These are phyloP conservation scores for Ascocoryne sarcoides DNA, from an alignment of 2,329 filamentous ascomycete genomes.

Conservation along the genomic window DNA sequence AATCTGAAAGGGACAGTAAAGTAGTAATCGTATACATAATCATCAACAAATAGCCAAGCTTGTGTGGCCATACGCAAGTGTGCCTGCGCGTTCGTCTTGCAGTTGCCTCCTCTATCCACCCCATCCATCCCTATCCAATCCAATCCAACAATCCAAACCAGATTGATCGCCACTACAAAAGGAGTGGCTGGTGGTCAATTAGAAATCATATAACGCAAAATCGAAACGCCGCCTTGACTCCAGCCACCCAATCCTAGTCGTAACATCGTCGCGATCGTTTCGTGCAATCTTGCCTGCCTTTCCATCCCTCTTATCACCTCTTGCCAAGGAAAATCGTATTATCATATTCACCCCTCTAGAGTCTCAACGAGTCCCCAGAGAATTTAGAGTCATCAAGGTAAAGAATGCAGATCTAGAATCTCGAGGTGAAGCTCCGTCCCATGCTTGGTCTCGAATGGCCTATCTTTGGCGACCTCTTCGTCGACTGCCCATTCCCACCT, in stretches of 20 bases:
- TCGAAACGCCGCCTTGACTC: neutral
- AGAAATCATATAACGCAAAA: neutral
- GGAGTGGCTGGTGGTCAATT: neutral
- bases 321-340: neutral
- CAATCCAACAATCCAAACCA: neutral
- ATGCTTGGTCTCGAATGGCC: slow-evolving; percentile 23
- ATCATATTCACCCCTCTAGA: neutral
- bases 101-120: neutral
- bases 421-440: slow-evolving; percentile 27
- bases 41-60: neutral
- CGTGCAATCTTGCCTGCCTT: neutral
- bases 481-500: slow-evolving; percentile 9
- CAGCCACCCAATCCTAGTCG: neutral
- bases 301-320: neutral
- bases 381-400: neutral
- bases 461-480: slow-evolving; percentile 17
- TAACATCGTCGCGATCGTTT: neutral
- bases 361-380: too few relatives aligned
- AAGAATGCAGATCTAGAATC: slow-evolving; percentile 17
- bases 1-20: neutral
- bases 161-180: neutral
- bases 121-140: neutral
- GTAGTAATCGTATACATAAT: neutral
- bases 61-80: too few relatives aligned
- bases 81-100: too few relatives aligned